phyloP scores from a whole-genome alignment of 2,329 filamentous ascomycete species.

The Fusarium sp. region DNA sequence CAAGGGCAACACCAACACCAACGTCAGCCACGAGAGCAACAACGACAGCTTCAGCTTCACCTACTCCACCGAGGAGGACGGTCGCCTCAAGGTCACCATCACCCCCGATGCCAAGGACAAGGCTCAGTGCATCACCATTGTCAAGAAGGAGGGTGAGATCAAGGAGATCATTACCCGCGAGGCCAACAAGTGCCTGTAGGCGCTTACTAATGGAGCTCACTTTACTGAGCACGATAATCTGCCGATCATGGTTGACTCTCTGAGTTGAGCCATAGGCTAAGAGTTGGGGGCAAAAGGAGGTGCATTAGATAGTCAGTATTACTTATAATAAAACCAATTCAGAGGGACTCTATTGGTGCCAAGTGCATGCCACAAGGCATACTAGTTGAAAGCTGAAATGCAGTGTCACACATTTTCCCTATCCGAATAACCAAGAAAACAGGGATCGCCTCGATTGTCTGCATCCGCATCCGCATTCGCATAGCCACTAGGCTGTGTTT shows the following conservation, averaged over 20 bases:
- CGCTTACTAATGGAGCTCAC: background rate
- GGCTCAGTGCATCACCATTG: background rate
- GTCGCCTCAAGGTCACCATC: conserved; percentile 5
- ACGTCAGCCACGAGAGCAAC: background rate
- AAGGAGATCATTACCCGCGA: background rate
- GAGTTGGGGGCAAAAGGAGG: background rate
- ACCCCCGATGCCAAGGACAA: conserved; percentile 7
- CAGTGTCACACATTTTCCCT: background rate
- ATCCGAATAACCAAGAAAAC: background rate
- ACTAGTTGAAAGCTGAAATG: background rate
- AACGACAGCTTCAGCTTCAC: conserved; percentile 4
- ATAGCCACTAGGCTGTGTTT: background rate
- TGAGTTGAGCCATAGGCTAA: background rate
- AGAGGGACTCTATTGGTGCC: background rate
- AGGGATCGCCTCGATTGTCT: background rate
- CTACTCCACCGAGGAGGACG: background rate
- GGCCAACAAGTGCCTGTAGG: conserved; percentile 10
- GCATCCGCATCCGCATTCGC: no score
- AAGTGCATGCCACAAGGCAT: background rate
- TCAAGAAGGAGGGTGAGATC: conserved; percentile 5
- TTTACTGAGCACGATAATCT: background rate
- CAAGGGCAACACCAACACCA: background rate
- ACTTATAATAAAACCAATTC: background rate
- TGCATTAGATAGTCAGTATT: background rate
- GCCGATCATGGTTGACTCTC: background rate